Conservation (phyloP, 2,329 filamentous ascomycete genomes). For the Trichoderma afroharzianum region DNA sequence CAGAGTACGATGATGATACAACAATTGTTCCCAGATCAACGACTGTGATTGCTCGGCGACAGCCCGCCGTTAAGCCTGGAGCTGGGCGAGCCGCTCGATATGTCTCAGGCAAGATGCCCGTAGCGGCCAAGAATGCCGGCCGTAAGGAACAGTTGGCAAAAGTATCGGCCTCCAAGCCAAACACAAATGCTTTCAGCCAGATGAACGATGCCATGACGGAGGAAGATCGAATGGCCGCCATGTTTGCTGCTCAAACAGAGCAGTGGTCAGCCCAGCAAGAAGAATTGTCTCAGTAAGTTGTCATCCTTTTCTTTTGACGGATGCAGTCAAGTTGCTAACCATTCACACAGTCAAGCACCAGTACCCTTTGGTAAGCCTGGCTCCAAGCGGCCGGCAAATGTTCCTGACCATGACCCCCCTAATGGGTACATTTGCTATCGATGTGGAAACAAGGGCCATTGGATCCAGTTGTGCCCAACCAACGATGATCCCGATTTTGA, state of each 20-base stretch:
- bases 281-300: constrained; percentile 75
- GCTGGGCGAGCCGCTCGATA: constrained; percentile 91
- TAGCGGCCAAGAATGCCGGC: constrained; percentile 76
- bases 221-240: constrained; percentile 88
- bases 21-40: constrained; percentile 95
- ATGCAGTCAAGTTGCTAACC: constrained; percentile 30
- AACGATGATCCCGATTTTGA: constrained; percentile 97
- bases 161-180: constrained; percentile 50
- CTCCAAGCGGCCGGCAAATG: constrained; percentile 65
- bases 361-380: constrained; percentile 51
- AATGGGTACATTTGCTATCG: constrained; percentile 95
- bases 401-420: constrained; percentile 89
- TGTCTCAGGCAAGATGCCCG: constrained; percentile 92
- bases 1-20: constrained; percentile 97
- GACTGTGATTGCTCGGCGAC: constrained; percentile 82
- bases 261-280: constrained; percentile 94
- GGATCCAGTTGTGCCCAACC: constrained; percentile 98
- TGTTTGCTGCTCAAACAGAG: constrained; percentile 84
- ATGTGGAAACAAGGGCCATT: constrained; percentile 96
- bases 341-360: constrained; percentile 52
- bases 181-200: constrained; percentile 56
- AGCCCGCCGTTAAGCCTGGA: constrained; percentile 79
- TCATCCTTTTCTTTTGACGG: neutral
- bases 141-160: constrained; percentile 63
- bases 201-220: constrained; percentile 82